Evolutionary conservation across 2,329 filamentous ascomycete genomes (phyloP).

Genomic region (Cladophialophora bantiana): DNA sequence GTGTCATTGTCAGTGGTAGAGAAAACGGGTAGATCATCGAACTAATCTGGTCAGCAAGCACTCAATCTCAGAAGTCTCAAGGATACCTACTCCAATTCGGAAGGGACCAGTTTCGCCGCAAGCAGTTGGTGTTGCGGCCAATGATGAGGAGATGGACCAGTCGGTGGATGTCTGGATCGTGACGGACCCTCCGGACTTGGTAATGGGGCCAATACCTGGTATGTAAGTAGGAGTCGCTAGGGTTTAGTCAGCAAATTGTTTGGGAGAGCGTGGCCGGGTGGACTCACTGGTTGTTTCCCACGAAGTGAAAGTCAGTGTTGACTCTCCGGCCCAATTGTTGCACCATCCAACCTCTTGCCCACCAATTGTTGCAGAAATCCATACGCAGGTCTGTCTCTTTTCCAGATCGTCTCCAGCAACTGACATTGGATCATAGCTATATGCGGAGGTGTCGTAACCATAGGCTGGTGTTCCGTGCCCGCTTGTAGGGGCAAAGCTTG

Average conservation of each 20-base stretch:
- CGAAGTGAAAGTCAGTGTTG: slow-evolving; percentile 33
- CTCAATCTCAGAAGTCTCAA: not conserved
- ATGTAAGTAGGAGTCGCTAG: slow-evolving; percentile 23
- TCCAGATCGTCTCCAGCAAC: slow-evolving; percentile 9
- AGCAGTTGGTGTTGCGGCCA: slow-evolving; percentile 21
- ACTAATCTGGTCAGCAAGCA: slow-evolving; percentile 34
- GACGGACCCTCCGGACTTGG: slow-evolving; percentile 8
- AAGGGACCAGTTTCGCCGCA: slow-evolving; percentile 38
- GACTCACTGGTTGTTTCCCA: slow-evolving; percentile 39
- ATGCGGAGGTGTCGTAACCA: slow-evolving; percentile 2
- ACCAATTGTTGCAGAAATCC: slow-evolving; percentile 38
- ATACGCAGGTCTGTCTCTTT: slow-evolving; percentile 41
- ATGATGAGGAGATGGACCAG: slow-evolving; percentile 10
- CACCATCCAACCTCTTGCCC: slow-evolving; percentile 38
- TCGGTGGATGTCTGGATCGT: slow-evolving; percentile 21
- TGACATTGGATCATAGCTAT: slow-evolving; percentile 14
- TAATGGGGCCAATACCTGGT: slow-evolving; percentile 28
- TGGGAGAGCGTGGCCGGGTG: not conserved
- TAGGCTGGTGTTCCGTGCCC: slow-evolving; percentile 15
- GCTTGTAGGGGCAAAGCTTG: not conserved
- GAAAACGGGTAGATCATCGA: slow-evolving; percentile 42
- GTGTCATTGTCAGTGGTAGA: slow-evolving; percentile 42
- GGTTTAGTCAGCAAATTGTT: slow-evolving; percentile 10
- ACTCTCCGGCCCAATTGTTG: slow-evolving; percentile 39
- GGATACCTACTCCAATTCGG: slow-evolving; percentile 30